Percentiles rank a stretch among this genome's conserved stretches.
phyloP scores from a whole-genome alignment of 2,329 filamentous ascomycete genomes.

The Sodiomyces alkalinus region DNA sequence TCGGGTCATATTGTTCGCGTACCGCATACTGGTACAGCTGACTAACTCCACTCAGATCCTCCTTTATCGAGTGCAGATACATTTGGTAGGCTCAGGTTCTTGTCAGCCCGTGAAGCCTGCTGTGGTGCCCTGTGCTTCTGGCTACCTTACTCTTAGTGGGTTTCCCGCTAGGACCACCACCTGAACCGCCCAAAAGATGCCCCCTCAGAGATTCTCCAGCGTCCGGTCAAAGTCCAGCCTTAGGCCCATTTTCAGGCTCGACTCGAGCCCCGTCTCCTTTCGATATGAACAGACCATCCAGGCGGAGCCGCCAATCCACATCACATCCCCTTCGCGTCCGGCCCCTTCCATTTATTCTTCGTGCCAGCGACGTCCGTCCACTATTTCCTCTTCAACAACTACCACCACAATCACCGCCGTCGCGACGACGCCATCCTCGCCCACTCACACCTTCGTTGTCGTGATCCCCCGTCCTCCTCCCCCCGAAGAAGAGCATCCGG shows the following conservation, averaged over 20 bases:
- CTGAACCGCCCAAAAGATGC: conserved; percentile 13
- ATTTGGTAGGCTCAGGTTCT: too few species aligned
- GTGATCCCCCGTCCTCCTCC: conserved; percentile 21
- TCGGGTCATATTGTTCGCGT: too few species aligned
- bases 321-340: conserved; percentile 28
- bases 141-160: too few species aligned
- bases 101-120: too few species aligned
- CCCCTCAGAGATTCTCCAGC: conserved; percentile 25
- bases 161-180: too few species aligned
- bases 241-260: conserved; percentile 27
- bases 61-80: too few species aligned
- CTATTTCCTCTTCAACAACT: conserved; percentile 8
- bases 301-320: conserved; percentile 40
- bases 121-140: too few species aligned
- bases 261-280: conserved; percentile 34
- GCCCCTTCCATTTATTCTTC: too few species aligned
- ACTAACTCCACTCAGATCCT: too few species aligned
- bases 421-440: conserved; percentile 12
- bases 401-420: conserved; percentile 12
- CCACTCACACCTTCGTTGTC: conserved; percentile 14
- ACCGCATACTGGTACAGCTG: too few species aligned
- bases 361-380: conserved; percentile 2
- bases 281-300: conserved; percentile 47
- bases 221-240: conserved; percentile 25
- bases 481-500: conserved; percentile 38